Evolutionary conservation across 2,329 filamentous ascomycete species (phyloP), one percentile per base, ranked within the genome.

Genomic region (Ascosphaera apis): DNA sequence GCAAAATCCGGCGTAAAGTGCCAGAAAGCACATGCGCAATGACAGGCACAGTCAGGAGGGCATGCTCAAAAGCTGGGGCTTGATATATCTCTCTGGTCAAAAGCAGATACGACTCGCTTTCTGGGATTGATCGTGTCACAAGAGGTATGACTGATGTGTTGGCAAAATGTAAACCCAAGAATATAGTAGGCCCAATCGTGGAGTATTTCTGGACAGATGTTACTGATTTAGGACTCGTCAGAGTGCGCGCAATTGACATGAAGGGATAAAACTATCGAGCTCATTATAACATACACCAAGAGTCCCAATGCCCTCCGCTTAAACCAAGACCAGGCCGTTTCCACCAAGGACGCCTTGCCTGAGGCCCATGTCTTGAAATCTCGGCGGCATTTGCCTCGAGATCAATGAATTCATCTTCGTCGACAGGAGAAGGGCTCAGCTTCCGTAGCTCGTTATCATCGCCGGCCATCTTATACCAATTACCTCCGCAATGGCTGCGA

Each of bases 61-160:
- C 58, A 3, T 82, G 80, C 51, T 93, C 84, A 36, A 77, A 65
- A 12, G 80, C 60, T 2, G 76, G 66, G 1, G 81, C 84, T 55
- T 93, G 86, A 61, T 95, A 95, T 53, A 88, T 73, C 34, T 91
- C 84, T 41, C 86, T 72, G 18, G 83, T 84, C 53, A 92, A 79
- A 43, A 95, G 75, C 34, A 95, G 72, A 55, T 83, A 91, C 35
- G 72, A 73, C 51, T 93, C 84, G 40, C 78, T 78, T 36, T 72
- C 67, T 6, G 75, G 60, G 4, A 88, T 69, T 33, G 77, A 81
- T 39, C 65, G 69, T 30, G 78, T 81, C 35, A 74, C 46, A 27
- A 88, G 68, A 0, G 82, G 83, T 43, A 91, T 75, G 31, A 91
- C 53, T 5, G 80, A 80, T 23, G 81, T 86, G 47, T 84, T 91